phyloP scores from a whole-genome alignment of 2,329 filamentous ascomycete genomes.

The Tolypocladium sp. region DNA sequence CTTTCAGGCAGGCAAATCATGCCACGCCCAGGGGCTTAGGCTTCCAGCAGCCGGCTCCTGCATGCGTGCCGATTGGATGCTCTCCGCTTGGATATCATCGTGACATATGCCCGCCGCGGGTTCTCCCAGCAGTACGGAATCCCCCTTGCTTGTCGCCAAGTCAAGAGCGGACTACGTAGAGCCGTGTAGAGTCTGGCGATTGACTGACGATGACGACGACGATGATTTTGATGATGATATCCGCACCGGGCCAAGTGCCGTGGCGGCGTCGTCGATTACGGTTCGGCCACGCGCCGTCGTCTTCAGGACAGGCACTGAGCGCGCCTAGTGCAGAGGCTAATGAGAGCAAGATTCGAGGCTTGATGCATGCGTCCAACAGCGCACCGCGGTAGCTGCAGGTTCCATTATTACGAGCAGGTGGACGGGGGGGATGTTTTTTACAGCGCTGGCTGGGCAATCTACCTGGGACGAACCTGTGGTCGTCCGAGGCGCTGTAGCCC shows the following conservation, averaged over 20 bases:
- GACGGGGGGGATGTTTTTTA: background rate
- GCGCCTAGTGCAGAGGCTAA: background rate
- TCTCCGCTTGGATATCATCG: background rate
- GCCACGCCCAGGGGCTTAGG: too few relatives aligned
- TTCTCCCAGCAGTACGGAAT: background rate
- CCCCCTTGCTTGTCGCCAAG: background rate
- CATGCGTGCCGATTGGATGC: background rate
- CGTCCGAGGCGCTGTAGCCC: background rate
- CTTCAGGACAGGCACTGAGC: background rate
- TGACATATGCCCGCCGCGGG: background rate
- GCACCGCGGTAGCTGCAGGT: constrained; percentile 1
- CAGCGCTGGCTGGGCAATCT: background rate
- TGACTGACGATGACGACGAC: background rate
- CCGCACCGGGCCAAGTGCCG: background rate
- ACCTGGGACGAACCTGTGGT: too few relatives aligned
- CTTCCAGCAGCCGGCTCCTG: too few relatives aligned
- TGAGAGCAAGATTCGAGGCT: background rate
- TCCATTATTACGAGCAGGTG: constrained; percentile 5
- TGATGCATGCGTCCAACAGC: background rate
- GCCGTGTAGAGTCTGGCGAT: background rate
- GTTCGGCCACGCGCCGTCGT: background rate
- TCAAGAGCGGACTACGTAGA: background rate
- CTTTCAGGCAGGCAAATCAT: background rate
- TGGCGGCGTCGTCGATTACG: background rate
- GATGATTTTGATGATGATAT: background rate